Evolutionary conservation across 768 basidiomycete genomes (phyloP).

Genomic region (Russula brevipes): DNA sequence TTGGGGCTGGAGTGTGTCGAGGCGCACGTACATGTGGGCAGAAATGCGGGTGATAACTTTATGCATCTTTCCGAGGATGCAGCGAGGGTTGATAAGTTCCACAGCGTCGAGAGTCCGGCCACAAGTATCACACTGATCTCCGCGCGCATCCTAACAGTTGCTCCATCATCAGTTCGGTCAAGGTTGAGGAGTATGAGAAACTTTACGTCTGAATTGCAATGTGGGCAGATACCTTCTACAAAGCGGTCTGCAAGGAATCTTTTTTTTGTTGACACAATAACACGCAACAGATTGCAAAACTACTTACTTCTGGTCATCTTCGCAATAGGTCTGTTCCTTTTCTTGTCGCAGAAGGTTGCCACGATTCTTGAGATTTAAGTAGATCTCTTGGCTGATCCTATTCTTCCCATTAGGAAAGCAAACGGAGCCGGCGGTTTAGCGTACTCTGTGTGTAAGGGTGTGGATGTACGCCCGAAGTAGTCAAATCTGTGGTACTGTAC

Average conservation of each 20-base stretch:
- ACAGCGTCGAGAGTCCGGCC: constrained; percentile 88
- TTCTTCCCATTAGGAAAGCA: constrained; percentile 1
- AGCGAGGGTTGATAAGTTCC: constrained; percentile 92
- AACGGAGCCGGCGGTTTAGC: constrained; percentile 22
- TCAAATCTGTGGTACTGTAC: constrained; percentile 62
- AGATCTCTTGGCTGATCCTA: constrained; percentile 90
- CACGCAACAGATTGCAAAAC: constrained; percentile 1
- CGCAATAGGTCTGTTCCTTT: constrained; percentile 92
- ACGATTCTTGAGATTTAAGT: constrained; percentile 75
- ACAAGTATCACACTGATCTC: constrained; percentile 97
- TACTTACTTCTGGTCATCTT: constrained; percentile 76
- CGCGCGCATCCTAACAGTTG: constrained; percentile 74
- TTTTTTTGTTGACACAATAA: constrained; percentile 14
- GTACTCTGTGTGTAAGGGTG: constrained; percentile 82
- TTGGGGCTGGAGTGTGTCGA: constrained; percentile 75
- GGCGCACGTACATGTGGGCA: constrained; percentile 86
- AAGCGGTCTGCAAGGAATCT: constrained; percentile 96
- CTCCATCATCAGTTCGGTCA: not conserved
- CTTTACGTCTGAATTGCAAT: constrained; percentile 76
- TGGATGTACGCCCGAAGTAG: constrained; percentile 93
- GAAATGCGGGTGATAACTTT: constrained; percentile 69
- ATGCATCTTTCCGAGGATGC: constrained; percentile 79
- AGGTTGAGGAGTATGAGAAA: not conserved
- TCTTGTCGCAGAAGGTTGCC: constrained; percentile 73
- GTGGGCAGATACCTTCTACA: constrained; percentile 96